Conservation (phyloP, 495 filamentous ascomycete genomes). For the Penicillium bovifimosum region DNA sequence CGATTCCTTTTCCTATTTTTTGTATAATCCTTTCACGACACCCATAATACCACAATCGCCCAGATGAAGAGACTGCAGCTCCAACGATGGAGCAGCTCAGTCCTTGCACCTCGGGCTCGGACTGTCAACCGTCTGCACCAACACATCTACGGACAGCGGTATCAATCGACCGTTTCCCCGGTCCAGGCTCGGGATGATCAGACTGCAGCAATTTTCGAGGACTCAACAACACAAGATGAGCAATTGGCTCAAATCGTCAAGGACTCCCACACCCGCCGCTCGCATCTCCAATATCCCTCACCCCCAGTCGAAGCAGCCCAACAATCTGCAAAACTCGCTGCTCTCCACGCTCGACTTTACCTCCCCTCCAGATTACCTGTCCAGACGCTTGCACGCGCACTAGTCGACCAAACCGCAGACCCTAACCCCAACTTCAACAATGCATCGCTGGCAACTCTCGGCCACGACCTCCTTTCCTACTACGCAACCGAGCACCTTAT, state of each 20-base stretch:
- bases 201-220: slow-evolving; percentile 12
- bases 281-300: slow-evolving; percentile 50
- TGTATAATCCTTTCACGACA: slow-evolving; percentile 11
- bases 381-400: slow-evolving; percentile 75
- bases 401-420: slow-evolving; percentile 83
- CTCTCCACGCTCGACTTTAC: slow-evolving; percentile 84
- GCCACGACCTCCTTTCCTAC: slow-evolving; percentile 74
- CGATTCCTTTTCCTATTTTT: slow-evolving; percentile 12
- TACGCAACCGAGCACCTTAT: slow-evolving; percentile 84
- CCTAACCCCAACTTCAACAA: slow-evolving; percentile 72
- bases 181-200: slow-evolving; percentile 15
- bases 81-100: slow-evolving; percentile 65
- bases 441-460: slow-evolving; percentile 71
- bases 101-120: slow-evolving; percentile 52
- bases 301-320: slow-evolving; percentile 63
- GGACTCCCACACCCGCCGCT: slow-evolving; percentile 18
- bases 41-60: slow-evolving; percentile 18
- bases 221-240: slow-evolving; percentile 2
- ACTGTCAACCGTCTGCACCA: slow-evolving; percentile 46
- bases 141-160: slow-evolving; percentile 34
- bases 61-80: slow-evolving; percentile 67
- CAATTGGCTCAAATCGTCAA: slow-evolving; percentile 13
- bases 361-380: slow-evolving; percentile 77
- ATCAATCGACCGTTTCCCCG: slow-evolving; percentile 37
- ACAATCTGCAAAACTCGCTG: slow-evolving; percentile 82